These are phyloP conservation scores for Russula griseocarnosa DNA, from an alignment of 768 basidiomycete species.

Conservation along the genomic window DNA sequence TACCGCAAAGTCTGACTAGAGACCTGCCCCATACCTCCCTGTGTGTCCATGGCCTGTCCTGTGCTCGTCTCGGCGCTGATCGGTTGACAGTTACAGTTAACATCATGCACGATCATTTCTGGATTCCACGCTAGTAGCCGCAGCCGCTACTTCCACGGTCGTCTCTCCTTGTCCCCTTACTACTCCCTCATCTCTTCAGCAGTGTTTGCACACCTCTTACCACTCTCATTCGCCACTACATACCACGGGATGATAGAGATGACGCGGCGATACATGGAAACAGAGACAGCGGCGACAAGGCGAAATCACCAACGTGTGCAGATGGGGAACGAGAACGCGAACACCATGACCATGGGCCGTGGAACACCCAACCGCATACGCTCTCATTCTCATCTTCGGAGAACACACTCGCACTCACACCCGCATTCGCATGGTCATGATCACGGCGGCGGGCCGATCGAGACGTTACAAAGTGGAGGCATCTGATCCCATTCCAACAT, in stretches of 20 bases:
- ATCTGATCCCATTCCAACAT: background rate
- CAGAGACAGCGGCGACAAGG: constrained; percentile 11
- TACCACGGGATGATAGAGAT: constrained; percentile 3
- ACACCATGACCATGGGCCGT: background rate
- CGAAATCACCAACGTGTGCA: background rate
- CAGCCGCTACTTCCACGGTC: background rate
- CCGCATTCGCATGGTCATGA: constrained; percentile 8
- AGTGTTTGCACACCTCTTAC: background rate
- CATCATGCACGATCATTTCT: background rate
- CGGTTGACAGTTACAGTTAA: background rate
- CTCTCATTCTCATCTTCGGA: constrained; percentile 24
- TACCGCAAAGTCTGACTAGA: background rate
- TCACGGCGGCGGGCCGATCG: constrained; percentile 21
- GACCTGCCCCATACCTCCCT: background rate
- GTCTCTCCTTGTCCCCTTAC: background rate
- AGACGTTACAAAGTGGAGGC: constrained; percentile 26
- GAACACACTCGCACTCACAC: constrained; percentile 27
- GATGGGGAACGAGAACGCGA: background rate
- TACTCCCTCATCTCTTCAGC: background rate
- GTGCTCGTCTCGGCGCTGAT: background rate
- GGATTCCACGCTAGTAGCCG: background rate
- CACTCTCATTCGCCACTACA: background rate
- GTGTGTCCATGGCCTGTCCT: background rate
- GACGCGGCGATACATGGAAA: constrained; percentile 12
- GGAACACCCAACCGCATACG: background rate